Percentiles rank a stretch among this genome's conserved stretches.
Evolutionary conservation across 768 basidiomycete species (phyloP).

Genomic region (Tephrocybe sp.): DNA sequence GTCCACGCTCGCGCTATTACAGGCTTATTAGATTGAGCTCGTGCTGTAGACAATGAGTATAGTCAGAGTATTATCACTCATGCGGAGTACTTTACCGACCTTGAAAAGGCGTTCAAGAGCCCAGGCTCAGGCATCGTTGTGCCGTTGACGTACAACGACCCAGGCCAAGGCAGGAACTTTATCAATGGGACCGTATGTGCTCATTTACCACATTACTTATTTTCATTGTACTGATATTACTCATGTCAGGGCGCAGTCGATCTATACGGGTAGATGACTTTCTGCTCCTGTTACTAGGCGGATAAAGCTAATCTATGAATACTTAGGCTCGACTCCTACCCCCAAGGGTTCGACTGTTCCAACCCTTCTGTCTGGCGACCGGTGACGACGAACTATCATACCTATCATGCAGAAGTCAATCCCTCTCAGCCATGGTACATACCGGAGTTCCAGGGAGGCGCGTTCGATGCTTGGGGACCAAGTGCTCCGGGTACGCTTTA

Average conservation of each 20-base stretch:
- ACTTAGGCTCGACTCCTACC: constrained; percentile 63
- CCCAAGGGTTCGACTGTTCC: constrained; percentile 81
- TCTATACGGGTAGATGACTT: constrained; percentile 68
- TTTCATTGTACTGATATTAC: not conserved
- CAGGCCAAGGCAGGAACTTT: constrained; percentile 55
- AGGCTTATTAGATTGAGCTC: not conserved
- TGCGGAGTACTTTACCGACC: constrained; percentile 61
- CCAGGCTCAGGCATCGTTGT: constrained; percentile 54
- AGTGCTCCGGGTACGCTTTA: constrained; percentile 54
- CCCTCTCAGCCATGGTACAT: constrained; percentile 68
- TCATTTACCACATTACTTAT: not conserved
- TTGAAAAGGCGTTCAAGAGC: constrained; percentile 49
- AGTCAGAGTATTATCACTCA: constrained; percentile 44
- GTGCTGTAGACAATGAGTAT: constrained; percentile 88
- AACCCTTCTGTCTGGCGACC: constrained; percentile 65
- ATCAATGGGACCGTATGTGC: constrained; percentile 64
- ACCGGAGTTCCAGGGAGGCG: constrained; percentile 75
- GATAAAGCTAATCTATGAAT: no score
- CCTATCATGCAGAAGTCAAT: constrained; percentile 55
- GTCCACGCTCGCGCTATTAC: not conserved
- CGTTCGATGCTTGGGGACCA: constrained; percentile 83
- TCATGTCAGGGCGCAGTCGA: constrained; percentile 64
- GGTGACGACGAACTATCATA: constrained; percentile 62
- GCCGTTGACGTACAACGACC: constrained; percentile 76
- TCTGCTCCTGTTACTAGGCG: no score